Percentiles rank a stretch among this genome's conserved stretches.
Evolutionary conservation across 441 rosid genomes (phyloP).

Genomic region (Pelargonium myrrhifolium): DNA sequence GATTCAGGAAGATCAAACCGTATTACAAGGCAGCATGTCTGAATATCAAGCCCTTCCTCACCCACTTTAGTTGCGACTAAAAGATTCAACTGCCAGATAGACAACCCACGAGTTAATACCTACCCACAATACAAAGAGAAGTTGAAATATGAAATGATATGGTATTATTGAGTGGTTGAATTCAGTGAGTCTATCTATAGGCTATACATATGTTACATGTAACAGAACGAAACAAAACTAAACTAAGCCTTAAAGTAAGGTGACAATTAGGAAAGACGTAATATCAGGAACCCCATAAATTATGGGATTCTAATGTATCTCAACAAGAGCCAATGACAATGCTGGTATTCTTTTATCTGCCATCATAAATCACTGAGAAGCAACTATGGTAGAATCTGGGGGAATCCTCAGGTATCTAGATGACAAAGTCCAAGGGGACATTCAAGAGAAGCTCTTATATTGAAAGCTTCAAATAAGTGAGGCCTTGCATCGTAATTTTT

Average conservation of each 20-base stretch:
- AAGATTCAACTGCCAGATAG: slow-evolving; percentile 73
- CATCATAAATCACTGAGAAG: slow-evolving; percentile 1
- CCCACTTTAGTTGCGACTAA: slow-evolving; percentile 96
- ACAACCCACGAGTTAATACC: slow-evolving; percentile 6
- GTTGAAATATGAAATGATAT: not conserved
- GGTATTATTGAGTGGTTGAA: too few species aligned
- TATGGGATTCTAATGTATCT: too few species aligned
- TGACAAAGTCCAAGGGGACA: not conserved
- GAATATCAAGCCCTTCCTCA: slow-evolving; percentile 98
- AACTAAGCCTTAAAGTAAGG: too few species aligned
- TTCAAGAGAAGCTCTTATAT: not conserved
- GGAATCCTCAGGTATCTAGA: not conserved
- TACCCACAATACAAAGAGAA: not conserved
- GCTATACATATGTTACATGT: too few species aligned
- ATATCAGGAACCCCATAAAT: too few species aligned
- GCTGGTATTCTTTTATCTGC: not conserved
- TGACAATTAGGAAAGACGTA: too few species aligned
- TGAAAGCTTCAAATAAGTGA: not conserved
- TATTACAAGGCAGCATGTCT: slow-evolving; percentile 95
- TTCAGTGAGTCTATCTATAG: too few species aligned
- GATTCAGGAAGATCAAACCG: slow-evolving; percentile 98
- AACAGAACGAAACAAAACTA: too few species aligned
- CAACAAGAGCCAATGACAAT: not conserved
- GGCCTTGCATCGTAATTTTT: not conserved
- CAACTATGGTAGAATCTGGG: not conserved